Conservation (phyloP, 2,329 filamentous ascomycete species). For the Talaromyces sp. region DNA sequence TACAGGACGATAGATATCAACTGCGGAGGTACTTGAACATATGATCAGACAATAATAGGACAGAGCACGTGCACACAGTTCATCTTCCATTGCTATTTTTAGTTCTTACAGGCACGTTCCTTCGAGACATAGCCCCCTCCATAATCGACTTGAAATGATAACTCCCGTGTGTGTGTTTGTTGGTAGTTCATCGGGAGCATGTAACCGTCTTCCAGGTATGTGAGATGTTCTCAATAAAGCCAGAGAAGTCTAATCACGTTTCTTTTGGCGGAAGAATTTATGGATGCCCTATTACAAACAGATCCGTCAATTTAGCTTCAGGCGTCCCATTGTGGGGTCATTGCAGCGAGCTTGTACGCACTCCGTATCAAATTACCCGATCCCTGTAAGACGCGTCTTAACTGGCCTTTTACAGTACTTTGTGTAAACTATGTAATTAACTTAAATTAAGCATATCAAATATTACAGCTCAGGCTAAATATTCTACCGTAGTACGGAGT, state of each 20-base stretch:
- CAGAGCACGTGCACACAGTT: neutral
- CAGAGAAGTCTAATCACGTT: too few relatives aligned
- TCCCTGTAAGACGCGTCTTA: neutral
- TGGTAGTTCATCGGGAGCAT: neutral
- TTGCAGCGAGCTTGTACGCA: neutral
- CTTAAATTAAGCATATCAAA: too few relatives aligned
- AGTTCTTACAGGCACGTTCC: neutral
- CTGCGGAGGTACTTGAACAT: neutral
- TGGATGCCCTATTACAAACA: too few relatives aligned
- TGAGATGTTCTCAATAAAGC: too few relatives aligned
- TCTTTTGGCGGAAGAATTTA: too few relatives aligned
- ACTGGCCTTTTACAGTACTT: neutral
- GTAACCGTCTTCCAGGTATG: neutral
- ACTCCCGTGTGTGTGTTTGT: neutral
- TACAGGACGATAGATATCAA: neutral
- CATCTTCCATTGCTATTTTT: neutral
- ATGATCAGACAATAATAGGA: neutral
- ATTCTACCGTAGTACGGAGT: too few relatives aligned
- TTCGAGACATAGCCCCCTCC: neutral
- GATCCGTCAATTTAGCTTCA: too few relatives aligned
- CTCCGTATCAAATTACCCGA: neutral
- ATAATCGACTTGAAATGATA: neutral
- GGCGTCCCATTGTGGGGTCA: neutral
- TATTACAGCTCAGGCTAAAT: too few relatives aligned
- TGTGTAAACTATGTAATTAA: neutral